Evolutionary conservation across 1,284 basidiomycete species (phyloP).

Genomic region (Inonotus hispidus): DNA sequence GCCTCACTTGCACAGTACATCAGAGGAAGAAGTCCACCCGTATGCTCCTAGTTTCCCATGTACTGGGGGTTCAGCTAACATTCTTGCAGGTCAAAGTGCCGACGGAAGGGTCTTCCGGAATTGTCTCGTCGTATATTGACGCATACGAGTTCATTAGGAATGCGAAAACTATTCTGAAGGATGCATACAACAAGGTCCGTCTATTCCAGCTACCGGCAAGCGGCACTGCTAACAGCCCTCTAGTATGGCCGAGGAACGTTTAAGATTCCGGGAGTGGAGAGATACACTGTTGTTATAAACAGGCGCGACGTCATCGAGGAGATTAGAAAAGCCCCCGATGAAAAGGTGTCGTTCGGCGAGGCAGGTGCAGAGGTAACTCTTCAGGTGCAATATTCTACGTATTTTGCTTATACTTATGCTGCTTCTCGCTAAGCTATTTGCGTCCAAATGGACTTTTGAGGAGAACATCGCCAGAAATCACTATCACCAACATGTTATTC

Average conservation of each 20-base stretch:
- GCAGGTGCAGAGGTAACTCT: slow-evolving; percentile 24
- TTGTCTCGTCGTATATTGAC: slow-evolving; percentile 1
- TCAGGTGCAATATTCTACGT: too few species aligned
- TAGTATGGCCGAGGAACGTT: slow-evolving; percentile 24
- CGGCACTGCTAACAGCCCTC: background rate
- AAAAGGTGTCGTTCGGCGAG: slow-evolving; percentile 25
- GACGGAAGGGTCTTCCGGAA: background rate
- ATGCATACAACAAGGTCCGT: slow-evolving; percentile 8
- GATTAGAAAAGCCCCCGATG: slow-evolving; percentile 30
- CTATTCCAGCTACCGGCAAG: background rate
- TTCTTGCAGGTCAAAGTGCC: slow-evolving; percentile 5
- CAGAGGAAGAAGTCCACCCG: background rate
- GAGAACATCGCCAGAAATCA: slow-evolving; percentile 16
- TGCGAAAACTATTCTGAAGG: slow-evolving; percentile 4
- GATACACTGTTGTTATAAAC: slow-evolving; percentile 28
- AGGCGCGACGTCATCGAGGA: slow-evolving; percentile 28
- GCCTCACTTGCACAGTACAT: background rate
- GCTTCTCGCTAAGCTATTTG: background rate
- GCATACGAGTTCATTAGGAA: slow-evolving; percentile 7
- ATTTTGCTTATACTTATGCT: background rate
- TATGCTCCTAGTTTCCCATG: background rate
- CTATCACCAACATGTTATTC: slow-evolving; percentile 25
- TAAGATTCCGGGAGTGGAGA: slow-evolving; percentile 24
- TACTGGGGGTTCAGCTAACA: background rate
- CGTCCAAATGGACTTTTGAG: slow-evolving; percentile 16